phyloP scores from a whole-genome alignment of 2,329 filamentous ascomycete species.

The Cytospora paraplurivora region DNA sequence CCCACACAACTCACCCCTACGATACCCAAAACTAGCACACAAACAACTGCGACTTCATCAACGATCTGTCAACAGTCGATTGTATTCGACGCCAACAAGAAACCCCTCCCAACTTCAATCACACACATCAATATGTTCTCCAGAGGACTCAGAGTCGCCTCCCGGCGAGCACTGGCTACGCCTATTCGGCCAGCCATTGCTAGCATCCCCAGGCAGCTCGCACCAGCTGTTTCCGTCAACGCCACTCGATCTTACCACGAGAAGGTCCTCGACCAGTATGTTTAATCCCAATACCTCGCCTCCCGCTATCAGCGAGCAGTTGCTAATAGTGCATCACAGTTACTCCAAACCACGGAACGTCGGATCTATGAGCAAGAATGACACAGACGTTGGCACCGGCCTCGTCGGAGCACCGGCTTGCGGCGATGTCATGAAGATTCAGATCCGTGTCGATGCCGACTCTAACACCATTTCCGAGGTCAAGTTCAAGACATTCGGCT shows the following conservation, averaged over 20 bases:
- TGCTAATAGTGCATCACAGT: constrained; percentile 39
- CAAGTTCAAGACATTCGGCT: constrained; percentile 98
- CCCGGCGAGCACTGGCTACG: constrained; percentile 47
- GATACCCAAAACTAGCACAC: constrained; percentile 4
- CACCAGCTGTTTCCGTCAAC: constrained; percentile 44
- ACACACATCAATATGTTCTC: constrained; percentile 46
- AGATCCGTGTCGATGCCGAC: constrained; percentile 87
- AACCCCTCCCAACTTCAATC: background rate
- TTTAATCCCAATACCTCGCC: constrained; percentile 34
- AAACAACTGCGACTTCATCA: background rate
- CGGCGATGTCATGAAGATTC: constrained; percentile 91
- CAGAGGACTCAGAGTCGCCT: constrained; percentile 47
- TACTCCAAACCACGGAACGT: constrained; percentile 58
- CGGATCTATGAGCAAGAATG: constrained; percentile 68
- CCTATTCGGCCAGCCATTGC: constrained; percentile 43
- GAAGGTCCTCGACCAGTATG: constrained; percentile 80
- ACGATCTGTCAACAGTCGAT: constrained; percentile 1
- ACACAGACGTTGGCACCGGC: constrained; percentile 83
- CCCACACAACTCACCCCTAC: constrained; percentile 7
- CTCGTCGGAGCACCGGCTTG: constrained; percentile 90
- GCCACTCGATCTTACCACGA: constrained; percentile 54
- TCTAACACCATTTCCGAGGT: constrained; percentile 90
- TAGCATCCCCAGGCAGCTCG: constrained; percentile 44
- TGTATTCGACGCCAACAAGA: background rate
- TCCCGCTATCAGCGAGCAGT: constrained; percentile 33